These are phyloP conservation scores for Clavispora carvajalis DNA, from an alignment of 805 yeast species.

Conservation along the genomic window DNA sequence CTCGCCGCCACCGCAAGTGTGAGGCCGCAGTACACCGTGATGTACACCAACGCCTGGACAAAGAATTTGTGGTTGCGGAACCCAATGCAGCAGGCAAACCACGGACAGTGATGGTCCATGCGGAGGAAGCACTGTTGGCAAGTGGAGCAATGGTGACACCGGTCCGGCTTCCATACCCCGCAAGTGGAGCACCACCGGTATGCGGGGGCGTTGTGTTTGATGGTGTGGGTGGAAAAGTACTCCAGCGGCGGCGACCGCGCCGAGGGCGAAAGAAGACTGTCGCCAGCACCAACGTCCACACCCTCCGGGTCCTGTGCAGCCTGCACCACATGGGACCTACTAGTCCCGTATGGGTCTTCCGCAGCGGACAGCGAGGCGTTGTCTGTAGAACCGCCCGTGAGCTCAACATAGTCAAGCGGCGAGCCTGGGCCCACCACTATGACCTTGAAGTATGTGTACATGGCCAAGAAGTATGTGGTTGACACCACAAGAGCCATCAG, in stretches of 20 bases:
- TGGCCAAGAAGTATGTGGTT: conserved; percentile 28
- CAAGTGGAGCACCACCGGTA: conserved; percentile 56
- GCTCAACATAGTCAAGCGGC: conserved; percentile 50
- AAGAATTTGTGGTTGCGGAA: conserved; percentile 75
- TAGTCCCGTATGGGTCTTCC: too few species aligned
- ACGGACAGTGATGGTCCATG: conserved; percentile 73
- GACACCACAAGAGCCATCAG: conserved; percentile 17
- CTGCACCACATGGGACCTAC: too few species aligned
- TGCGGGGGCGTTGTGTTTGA: conserved; percentile 48
- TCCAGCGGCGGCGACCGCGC: conserved; percentile 25
- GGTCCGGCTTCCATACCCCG: conserved; percentile 54
- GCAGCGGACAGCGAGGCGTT: not conserved
- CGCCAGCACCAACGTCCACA: not conserved
- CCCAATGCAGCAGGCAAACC: conserved; percentile 91
- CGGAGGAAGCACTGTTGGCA: conserved; percentile 42
- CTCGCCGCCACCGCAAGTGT: conserved; percentile 36
- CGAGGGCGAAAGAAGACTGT: not conserved
- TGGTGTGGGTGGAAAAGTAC: conserved; percentile 31
- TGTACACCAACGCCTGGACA: conserved; percentile 62
- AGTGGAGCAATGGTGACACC: conserved; percentile 53
- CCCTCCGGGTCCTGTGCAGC: not conserved
- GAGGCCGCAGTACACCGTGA: conserved; percentile 42
- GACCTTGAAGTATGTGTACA: conserved; percentile 50
- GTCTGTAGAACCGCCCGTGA: conserved; percentile 14
- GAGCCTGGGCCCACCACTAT: conserved; percentile 59